phyloP scores from a whole-genome alignment of 805 yeast species.

The Sugiyamaella mastotermitis region DNA sequence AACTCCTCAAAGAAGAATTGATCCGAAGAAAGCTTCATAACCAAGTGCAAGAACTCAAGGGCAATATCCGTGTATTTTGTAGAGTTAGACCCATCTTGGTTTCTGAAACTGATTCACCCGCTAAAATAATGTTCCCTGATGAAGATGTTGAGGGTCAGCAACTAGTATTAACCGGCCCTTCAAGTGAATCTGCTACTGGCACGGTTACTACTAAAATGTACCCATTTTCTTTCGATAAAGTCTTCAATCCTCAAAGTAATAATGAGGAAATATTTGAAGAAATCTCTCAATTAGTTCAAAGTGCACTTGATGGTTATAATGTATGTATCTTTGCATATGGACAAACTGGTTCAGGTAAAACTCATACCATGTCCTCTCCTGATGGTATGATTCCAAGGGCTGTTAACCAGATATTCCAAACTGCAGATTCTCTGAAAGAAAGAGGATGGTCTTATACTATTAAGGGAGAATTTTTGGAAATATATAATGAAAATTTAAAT shows the following conservation, averaged over 20 bases:
- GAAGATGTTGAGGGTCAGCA: slow-evolving; percentile 21
- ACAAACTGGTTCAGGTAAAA: slow-evolving; percentile 94
- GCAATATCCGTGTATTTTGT: slow-evolving; percentile 88
- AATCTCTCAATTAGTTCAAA: slow-evolving; percentile 78
- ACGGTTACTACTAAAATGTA: slow-evolving; percentile 23
- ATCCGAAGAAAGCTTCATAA: slow-evolving; percentile 63
- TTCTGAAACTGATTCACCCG: slow-evolving; percentile 17
- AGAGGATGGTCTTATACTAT: slow-evolving; percentile 60
- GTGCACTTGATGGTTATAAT: slow-evolving; percentile 79
- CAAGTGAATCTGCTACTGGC: slow-evolving; percentile 20
- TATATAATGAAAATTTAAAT: slow-evolving; percentile 74
- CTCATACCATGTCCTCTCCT: slow-evolving; percentile 75
- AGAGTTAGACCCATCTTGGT: slow-evolving; percentile 60
- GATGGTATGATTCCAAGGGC: slow-evolving; percentile 84
- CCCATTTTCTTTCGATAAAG: slow-evolving; percentile 67
- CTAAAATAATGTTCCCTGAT: slow-evolving; percentile 32
- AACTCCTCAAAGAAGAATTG: slow-evolving; percentile 45
- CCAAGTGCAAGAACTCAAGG: slow-evolving; percentile 76
- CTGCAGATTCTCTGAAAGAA: slow-evolving; percentile 40
- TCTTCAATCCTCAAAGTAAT: slow-evolving; percentile 49
- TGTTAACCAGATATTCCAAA: slow-evolving; percentile 59
- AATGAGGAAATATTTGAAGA: slow-evolving; percentile 75
- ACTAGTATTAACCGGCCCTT: slow-evolving; percentile 21
- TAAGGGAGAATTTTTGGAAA: slow-evolving; percentile 76
- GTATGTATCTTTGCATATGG: slow-evolving; percentile 97